phyloP scores from a whole-genome alignment of 2,329 filamentous ascomycete genomes.

The Stachybotrys echinatus region DNA sequence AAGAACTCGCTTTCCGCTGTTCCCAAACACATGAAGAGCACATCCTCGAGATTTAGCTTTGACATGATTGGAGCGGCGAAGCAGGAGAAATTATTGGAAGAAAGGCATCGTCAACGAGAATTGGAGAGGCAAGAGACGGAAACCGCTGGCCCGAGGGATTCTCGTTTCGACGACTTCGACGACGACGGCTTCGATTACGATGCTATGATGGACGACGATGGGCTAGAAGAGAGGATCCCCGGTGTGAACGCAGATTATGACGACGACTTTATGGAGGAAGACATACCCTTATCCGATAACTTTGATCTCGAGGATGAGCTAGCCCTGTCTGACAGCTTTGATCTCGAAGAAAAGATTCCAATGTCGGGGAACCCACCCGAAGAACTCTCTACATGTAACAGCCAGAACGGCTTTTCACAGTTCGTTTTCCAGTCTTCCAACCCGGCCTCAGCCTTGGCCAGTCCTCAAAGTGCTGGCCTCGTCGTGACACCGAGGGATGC shows the following conservation, averaged over 20 bases:
- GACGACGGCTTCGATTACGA: slow-evolving; percentile 58
- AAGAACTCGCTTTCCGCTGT: slow-evolving; percentile 43
- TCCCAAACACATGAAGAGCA: slow-evolving; percentile 67
- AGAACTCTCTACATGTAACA: background rate
- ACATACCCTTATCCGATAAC: slow-evolving; percentile 10
- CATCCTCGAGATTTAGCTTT: slow-evolving; percentile 76
- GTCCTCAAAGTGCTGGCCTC: slow-evolving; percentile 41
- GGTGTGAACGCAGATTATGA: slow-evolving; percentile 45
- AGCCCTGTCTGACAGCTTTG: slow-evolving; percentile 6
- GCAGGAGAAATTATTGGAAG: slow-evolving; percentile 65
- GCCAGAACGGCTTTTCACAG: slow-evolving; percentile 55
- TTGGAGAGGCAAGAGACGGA: slow-evolving; percentile 50
- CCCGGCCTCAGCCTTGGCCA: slow-evolving; percentile 43
- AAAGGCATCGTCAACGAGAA: slow-evolving; percentile 63
- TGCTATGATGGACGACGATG: slow-evolving; percentile 60
- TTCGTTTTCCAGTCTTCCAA: slow-evolving; percentile 54
- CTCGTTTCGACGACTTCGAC: slow-evolving; percentile 57
- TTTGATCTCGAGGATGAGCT: slow-evolving; percentile 17
- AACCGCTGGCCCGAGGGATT: slow-evolving; percentile 37
- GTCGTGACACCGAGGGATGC: slow-evolving; percentile 50
- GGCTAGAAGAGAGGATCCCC: slow-evolving; percentile 62
- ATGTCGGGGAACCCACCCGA: slow-evolving; percentile 1
- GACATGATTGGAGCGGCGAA: slow-evolving; percentile 69
- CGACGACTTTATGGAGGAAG: slow-evolving; percentile 27
- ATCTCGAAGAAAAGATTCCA: background rate